phyloP scores from a whole-genome alignment of 2,329 filamentous ascomycete genomes.

The Trichoderma polysporum region DNA sequence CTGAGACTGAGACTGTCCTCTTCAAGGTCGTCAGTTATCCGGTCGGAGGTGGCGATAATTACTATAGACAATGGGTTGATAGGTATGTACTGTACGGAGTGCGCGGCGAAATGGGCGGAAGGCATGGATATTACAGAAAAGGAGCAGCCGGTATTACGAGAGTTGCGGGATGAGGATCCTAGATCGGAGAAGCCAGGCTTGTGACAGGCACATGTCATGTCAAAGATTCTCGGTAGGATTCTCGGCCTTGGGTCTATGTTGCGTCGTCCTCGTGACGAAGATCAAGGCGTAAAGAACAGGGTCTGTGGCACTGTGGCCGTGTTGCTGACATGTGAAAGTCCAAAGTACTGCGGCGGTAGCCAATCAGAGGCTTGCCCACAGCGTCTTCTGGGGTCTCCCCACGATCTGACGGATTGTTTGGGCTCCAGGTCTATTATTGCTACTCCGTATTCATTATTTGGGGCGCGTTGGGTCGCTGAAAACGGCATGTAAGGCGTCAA shows the following conservation, averaged over 20 bases:
- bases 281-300: not conserved
- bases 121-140: not conserved
- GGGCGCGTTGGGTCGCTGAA: not conserved
- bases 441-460: not conserved
- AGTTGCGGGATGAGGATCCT: not conserved
- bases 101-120: slow-evolving; percentile 3
- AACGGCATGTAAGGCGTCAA: not conserved
- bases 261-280: slow-evolving; percentile 15
- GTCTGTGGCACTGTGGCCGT: not conserved
- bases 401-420: slow-evolving; percentile 5
- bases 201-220: slow-evolving; percentile 18
- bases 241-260: slow-evolving; percentile 1
- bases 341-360: not conserved
- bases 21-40: not conserved
- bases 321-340: slow-evolving; percentile 19
- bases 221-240: slow-evolving; percentile 9
- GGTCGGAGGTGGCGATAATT: slow-evolving; percentile 8
- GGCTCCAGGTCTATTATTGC: not conserved
- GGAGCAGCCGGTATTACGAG: not conserved
- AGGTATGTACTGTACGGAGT: not conserved
- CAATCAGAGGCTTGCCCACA: slow-evolving; percentile 19
- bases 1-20: not conserved
- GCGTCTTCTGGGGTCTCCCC: not conserved
- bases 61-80: not conserved
- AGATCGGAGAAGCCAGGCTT: not conserved